phyloP scores from a whole-genome alignment of 108 stramenopile genomes.

The Skeletonema potamos region DNA sequence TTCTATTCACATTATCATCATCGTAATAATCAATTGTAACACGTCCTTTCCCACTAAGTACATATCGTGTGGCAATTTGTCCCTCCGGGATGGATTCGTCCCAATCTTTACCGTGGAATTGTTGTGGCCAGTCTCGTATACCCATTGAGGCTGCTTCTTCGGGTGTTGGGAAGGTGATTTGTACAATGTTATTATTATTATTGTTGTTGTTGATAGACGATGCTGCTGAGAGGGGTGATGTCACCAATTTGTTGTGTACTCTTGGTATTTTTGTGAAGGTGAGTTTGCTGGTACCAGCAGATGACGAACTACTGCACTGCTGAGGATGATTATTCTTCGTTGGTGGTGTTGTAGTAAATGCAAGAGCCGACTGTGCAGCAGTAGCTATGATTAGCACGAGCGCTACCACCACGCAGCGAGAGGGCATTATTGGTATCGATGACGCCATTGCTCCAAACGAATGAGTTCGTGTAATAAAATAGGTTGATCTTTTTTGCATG shows the following conservation, averaged over 20 bases:
- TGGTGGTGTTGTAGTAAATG: background rate
- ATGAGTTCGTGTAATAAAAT: no score
- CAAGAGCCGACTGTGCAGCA: background rate
- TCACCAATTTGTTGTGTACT: background rate
- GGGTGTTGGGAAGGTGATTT: slow-evolving; percentile 52
- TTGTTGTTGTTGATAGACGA: background rate
- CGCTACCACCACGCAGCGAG: background rate
- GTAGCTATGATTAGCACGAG: background rate
- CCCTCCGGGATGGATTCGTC: slow-evolving; percentile 32
- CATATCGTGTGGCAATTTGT: slow-evolving; percentile 51
- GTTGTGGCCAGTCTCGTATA: slow-evolving; percentile 70
- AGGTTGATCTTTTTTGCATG: no score
- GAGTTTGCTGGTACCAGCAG: no score
- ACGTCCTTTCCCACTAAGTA: slow-evolving; percentile 56
- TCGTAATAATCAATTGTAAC: slow-evolving; percentile 36
- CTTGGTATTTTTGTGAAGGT: background rate
- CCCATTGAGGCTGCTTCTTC: slow-evolving; percentile 52
- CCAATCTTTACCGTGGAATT: slow-evolving; percentile 43
- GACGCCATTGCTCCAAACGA: no score
- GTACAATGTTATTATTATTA: background rate
- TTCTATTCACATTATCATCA: background rate
- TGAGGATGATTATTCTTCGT: no score
- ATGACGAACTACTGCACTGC: no score
- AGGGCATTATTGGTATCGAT: background rate
- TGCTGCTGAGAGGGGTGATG: background rate